Conservation (phyloP, 2,329 filamentous ascomycete genomes). For the Coniosporium tulheliwenetii region DNA sequence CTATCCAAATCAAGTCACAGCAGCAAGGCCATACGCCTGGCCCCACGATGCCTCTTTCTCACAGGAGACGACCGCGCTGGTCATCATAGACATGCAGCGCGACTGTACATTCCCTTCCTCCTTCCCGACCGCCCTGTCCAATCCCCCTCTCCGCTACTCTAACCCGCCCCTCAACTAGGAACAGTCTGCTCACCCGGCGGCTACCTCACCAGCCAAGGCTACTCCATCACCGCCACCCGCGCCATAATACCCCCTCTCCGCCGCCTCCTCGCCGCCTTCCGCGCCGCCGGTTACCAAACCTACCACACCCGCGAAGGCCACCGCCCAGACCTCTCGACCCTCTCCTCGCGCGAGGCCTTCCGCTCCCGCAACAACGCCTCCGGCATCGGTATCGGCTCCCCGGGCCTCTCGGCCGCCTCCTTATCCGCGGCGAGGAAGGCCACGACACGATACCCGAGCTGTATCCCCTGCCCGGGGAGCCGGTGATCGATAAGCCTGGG, state of each 20-base stretch:
- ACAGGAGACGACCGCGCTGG: conserved; percentile 29
- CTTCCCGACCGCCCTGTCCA: not conserved
- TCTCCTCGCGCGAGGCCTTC: conserved; percentile 37
- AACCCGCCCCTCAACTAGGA: not conserved
- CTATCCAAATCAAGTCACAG: conserved; percentile 6
- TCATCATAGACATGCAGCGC: conserved; percentile 41
- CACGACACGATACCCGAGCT: conserved; percentile 42
- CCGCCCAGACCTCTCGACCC: conserved; percentile 38
- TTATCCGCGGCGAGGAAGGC: conserved; percentile 41
- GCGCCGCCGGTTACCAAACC: conserved; percentile 23
- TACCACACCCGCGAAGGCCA: conserved; percentile 38
- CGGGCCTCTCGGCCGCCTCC: conserved; percentile 39
- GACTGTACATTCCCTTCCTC: conserved; percentile 23
- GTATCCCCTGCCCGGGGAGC: conserved; percentile 29
- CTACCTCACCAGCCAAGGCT: conserved; percentile 34
- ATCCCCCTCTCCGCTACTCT: not conserved
- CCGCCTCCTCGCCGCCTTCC: conserved; percentile 25
- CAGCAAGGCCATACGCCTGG: conserved; percentile 21
- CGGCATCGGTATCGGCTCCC: conserved; percentile 34
- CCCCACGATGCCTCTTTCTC: conserved; percentile 23
- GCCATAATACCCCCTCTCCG: conserved; percentile 28
- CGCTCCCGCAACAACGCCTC: conserved; percentile 36
- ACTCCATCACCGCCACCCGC: conserved; percentile 22
- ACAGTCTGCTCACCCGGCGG: conserved; percentile 28
- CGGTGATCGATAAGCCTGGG: conserved; percentile 39